Conservation (phyloP, 148 eudicot species). For the Camellia lanceoleosa region DNA sequence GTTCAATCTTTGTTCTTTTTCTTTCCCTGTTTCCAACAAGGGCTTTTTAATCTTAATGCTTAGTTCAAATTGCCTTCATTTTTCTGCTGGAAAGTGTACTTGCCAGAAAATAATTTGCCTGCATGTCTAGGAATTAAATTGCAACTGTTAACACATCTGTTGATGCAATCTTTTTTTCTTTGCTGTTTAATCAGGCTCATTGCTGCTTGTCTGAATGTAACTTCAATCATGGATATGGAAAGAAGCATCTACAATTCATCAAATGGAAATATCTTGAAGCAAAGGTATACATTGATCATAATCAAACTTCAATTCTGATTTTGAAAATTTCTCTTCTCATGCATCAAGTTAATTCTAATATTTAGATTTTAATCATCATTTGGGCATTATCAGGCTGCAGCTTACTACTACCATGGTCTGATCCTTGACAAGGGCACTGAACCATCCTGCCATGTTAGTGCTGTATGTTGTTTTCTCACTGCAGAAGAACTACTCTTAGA, state of each 20-base stretch:
- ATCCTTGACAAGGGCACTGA: slow-evolving; percentile 77
- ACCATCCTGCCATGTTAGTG: slow-evolving; percentile 62
- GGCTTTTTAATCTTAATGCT: neutral
- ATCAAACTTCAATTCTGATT: slow-evolving; percentile 1
- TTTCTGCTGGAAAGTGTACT: neutral
- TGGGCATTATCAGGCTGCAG: slow-evolving; percentile 58
- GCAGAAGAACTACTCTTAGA: slow-evolving; percentile 71
- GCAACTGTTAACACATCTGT: neutral
- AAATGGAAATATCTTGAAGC: slow-evolving; percentile 92
- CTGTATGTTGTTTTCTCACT: slow-evolving; percentile 65
- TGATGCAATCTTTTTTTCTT: neutral
- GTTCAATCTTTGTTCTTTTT: neutral
- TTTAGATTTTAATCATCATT: neutral
- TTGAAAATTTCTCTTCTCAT: neutral
- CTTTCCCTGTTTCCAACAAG: no score
- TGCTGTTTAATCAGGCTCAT: slow-evolving; percentile 52
- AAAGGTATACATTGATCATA: slow-evolving; percentile 44
- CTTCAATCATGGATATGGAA: slow-evolving; percentile 28
- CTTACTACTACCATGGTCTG: slow-evolving; percentile 88
- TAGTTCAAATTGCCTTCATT: neutral
- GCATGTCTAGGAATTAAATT: neutral
- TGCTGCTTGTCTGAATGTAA: slow-evolving; percentile 48
- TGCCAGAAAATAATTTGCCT: neutral
- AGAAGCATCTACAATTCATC: slow-evolving; percentile 70
- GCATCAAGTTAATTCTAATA: neutral